Evolutionary conservation across 1,139 yeast species (phyloP).

Genomic region (Fermentozyma sake): DNA sequence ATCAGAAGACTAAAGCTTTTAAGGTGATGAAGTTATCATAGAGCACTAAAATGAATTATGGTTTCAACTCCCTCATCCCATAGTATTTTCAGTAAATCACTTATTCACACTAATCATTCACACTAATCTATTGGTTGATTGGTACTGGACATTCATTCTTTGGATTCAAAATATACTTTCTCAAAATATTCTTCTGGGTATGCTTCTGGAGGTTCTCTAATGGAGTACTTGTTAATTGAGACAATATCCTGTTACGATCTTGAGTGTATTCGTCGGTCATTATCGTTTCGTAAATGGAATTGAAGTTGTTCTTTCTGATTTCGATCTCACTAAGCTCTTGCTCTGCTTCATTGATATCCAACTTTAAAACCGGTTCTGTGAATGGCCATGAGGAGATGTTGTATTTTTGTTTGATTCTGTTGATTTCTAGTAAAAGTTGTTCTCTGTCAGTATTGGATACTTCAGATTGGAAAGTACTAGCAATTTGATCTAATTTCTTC

Average conservation of each 20-base stretch:
- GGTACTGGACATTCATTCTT: constrained; percentile 33
- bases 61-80: no score
- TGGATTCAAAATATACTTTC: constrained; percentile 44
- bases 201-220: constrained; percentile 33
- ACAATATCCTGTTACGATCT: constrained; percentile 25
- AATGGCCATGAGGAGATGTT: constrained; percentile 61
- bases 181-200: constrained; percentile 49
- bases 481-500: constrained; percentile 39
- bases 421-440: constrained; percentile 37
- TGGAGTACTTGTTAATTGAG: constrained; percentile 18
- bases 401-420: constrained; percentile 46
- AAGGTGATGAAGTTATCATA: no score
- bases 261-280: constrained; percentile 26
- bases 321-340: constrained; percentile 25
- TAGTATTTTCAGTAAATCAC: no score
- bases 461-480: constrained; percentile 28
- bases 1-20: no score
- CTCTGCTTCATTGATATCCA: constrained; percentile 36
- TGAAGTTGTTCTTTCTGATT: constrained; percentile 26
- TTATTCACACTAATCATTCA: no score
- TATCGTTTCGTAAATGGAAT: constrained; percentile 31
- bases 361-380: constrained; percentile 34
- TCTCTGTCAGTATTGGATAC: constrained; percentile 35
- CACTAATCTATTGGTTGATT: no score
- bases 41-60: no score